phyloP scores from a whole-genome alignment of 768 basidiomycete species.

The Chalciporus piperatus region DNA sequence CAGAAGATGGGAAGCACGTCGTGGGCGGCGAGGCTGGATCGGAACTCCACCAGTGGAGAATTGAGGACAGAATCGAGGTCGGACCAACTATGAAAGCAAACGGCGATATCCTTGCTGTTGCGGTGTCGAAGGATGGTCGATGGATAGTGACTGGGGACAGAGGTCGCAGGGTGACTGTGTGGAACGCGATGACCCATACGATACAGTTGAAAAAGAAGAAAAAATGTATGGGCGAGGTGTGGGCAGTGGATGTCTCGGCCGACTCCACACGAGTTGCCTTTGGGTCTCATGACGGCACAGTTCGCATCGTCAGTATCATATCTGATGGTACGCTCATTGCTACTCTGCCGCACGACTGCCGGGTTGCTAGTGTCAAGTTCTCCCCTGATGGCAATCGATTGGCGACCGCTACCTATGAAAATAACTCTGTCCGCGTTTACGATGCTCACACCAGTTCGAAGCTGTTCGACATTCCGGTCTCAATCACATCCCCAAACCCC shows the following conservation, averaged over 20 bases:
- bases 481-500: too few relatives aligned
- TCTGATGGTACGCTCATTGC: neutral
- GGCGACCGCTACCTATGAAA: neutral
- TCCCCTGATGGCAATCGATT: constrained; percentile 2
- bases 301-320: constrained; percentile 6
- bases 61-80: neutral
- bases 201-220: neutral
- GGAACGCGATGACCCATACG: constrained; percentile 2
- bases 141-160: constrained; percentile 6
- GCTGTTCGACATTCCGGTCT: too few relatives aligned
- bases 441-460: neutral
- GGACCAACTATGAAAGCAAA: neutral
- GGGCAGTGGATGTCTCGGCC: constrained; percentile 10
- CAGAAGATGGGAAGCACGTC: constrained; percentile 2
- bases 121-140: constrained; percentile 8
- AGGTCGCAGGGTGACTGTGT: constrained; percentile 1
- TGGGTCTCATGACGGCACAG: constrained; percentile 6
- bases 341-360: neutral
- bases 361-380: constrained; percentile 4
- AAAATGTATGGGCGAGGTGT: neutral
- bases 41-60: neutral
- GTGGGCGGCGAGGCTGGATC: constrained; percentile 2
- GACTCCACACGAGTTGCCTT: constrained; percentile 9
- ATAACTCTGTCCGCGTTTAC: neutral
- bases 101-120: neutral